These are phyloP conservation scores for Cladosporium velox DNA, from an alignment of 2,329 filamentous ascomycete species.

Conservation along the genomic window DNA sequence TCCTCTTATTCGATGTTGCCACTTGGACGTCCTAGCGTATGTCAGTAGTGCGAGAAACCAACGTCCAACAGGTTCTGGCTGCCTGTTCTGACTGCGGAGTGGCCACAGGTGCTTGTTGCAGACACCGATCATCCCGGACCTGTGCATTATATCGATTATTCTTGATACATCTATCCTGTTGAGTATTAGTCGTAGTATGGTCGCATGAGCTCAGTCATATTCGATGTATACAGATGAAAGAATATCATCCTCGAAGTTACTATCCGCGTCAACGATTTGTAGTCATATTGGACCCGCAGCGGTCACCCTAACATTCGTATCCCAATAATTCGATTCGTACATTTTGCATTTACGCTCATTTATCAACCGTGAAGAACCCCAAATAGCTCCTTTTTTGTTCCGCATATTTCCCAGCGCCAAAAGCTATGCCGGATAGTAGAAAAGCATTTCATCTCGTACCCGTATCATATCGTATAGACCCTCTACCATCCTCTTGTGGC, in stretches of 20 bases:
- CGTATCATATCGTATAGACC: neutral
- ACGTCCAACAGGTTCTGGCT: neutral
- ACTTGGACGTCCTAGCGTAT: neutral
- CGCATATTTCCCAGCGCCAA: slow-evolving; percentile 16
- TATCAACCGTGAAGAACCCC: slow-evolving; percentile 3
- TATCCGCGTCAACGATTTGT: neutral
- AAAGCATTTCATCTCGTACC: neutral
- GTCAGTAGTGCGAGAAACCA: neutral
- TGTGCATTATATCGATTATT: neutral
- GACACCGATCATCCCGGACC: neutral
- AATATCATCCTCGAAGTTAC: neutral
- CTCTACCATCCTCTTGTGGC: slow-evolving; percentile 79
- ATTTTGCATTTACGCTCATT: slow-evolving; percentile 10
- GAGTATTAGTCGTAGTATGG: neutral
- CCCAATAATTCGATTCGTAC: neutral
- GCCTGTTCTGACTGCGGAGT: neutral
- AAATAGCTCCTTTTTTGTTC: slow-evolving; percentile 5
- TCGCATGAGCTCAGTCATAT: neutral
- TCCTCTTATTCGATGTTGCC: neutral
- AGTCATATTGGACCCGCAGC: neutral
- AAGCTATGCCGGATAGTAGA: slow-evolving; percentile 12
- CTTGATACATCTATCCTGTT: neutral
- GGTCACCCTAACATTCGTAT: neutral
- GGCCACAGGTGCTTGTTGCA: neutral
- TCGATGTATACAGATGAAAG: neutral